Conservation (phyloP, 441 rosid species). For the Erodium trifolium region DNA sequence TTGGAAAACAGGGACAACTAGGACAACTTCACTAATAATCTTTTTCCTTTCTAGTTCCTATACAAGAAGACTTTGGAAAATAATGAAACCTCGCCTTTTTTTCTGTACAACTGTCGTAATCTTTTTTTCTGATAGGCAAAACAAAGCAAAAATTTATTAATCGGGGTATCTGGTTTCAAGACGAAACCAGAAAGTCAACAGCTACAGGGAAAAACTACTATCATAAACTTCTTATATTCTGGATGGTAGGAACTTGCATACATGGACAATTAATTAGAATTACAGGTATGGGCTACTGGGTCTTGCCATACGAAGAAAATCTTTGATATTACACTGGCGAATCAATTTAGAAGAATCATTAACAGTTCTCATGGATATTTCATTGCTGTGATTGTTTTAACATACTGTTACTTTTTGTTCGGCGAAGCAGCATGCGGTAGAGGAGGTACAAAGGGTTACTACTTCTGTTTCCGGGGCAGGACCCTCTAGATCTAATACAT, state of each 20-base stretch:
- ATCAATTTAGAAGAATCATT: background rate
- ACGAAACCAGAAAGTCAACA: no score
- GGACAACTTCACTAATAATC: background rate
- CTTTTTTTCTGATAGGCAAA: no score
- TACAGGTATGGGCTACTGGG: background rate
- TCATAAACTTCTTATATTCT: conserved; percentile 2
- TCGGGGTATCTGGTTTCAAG: no score
- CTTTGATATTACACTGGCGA: background rate
- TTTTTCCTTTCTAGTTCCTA: background rate
- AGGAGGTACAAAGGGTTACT: conserved; percentile 21
- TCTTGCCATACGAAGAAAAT: background rate
- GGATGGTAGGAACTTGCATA: background rate
- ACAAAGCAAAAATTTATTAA: no score
- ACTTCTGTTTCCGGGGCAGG: conserved; percentile 24
- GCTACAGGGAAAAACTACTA: background rate
- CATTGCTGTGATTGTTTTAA: conserved; percentile 12
- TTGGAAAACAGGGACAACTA: background rate
- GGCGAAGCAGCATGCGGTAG: conserved; percentile 26
- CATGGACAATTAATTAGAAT: conserved; percentile 1
- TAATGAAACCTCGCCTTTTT: background rate
- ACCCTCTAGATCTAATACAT: conserved; percentile 22
- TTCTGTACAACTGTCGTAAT: background rate
- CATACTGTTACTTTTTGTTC: conserved; percentile 11
- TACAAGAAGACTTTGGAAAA: background rate
- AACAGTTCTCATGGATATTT: background rate